These are phyloP conservation scores for Debaryomyces subglobosus DNA, from an alignment of 1,139 yeast genomes.

Conservation along the genomic window DNA sequence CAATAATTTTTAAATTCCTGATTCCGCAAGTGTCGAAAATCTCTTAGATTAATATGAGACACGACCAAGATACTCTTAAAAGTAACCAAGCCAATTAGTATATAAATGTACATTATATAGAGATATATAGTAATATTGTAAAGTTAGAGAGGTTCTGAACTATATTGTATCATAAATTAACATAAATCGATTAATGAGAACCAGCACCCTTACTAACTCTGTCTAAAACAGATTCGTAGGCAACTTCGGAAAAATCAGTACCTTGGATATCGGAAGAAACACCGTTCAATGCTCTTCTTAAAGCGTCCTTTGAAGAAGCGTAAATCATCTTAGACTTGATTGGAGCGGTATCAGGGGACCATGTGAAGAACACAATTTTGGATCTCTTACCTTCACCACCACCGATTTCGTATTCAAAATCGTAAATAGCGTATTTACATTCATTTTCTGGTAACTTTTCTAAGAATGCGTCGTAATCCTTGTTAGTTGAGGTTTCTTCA, in stretches of 20 bases:
- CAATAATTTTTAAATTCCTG: constrained; percentile 11
- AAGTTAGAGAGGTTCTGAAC: not conserved
- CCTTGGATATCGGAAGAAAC: constrained; percentile 94
- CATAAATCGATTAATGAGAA: constrained; percentile 30
- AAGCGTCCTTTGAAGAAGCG: constrained; percentile 96
- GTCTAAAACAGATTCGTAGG: constrained; percentile 89
- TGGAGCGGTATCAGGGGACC: constrained; percentile 99
- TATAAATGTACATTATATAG: constrained; percentile 9
- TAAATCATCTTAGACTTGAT: constrained; percentile 95
- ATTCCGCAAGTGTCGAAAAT: constrained; percentile 15
- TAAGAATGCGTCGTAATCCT: constrained; percentile 80
- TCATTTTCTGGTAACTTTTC: constrained; percentile 92
- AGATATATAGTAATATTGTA: not conserved
- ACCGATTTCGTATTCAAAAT: constrained; percentile 89
- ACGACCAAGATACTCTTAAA: constrained; percentile 1
- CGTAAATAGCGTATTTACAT: constrained; percentile 95
- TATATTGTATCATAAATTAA: not conserved
- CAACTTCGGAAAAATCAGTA: constrained; percentile 95
- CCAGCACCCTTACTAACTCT: constrained; percentile 82
- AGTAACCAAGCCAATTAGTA: not conserved
- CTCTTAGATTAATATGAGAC: not conserved
- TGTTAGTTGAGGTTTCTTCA: constrained; percentile 74
- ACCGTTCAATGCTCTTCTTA: constrained; percentile 97
- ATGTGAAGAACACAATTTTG: constrained; percentile 88
- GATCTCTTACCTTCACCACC: constrained; percentile 95